A percentile compares a stretch with the other conserved stretches of the same genome.
These are phyloP conservation scores for Rhodotorula glutinis DNA, from an alignment of 1,284 basidiomycete genomes.

Conservation along the genomic window DNA sequence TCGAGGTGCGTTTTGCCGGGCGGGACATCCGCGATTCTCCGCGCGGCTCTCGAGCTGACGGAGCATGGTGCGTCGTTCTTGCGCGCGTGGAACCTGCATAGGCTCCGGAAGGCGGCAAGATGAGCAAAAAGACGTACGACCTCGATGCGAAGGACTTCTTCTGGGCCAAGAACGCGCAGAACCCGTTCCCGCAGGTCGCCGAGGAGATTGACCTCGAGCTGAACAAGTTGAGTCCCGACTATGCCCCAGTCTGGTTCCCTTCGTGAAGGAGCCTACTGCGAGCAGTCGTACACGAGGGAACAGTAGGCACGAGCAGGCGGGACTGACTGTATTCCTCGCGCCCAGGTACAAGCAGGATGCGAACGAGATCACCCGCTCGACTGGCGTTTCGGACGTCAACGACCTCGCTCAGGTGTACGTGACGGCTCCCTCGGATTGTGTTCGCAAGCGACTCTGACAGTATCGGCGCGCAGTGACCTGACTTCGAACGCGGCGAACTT, in stretches of 20 bases:
- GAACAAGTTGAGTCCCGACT: slow-evolving; percentile 55
- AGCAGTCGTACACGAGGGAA: too few relatives aligned
- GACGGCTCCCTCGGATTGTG: neutral
- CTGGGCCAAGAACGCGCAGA: slow-evolving; percentile 94
- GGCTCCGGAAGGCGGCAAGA: slow-evolving; percentile 56
- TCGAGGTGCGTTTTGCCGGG: slow-evolving; percentile 53
- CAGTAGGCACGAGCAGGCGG: too few relatives aligned
- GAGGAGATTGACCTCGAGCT: slow-evolving; percentile 95
- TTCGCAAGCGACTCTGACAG: neutral
- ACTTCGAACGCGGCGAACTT: slow-evolving; percentile 90
- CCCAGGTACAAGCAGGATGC: slow-evolving; percentile 84
- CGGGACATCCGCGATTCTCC: too few relatives aligned
- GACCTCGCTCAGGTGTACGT: slow-evolving; percentile 88
- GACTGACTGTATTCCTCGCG: neutral
- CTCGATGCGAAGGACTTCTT: slow-evolving; percentile 98
- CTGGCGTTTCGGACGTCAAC: slow-evolving; percentile 91
- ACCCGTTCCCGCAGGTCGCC: slow-evolving; percentile 97
- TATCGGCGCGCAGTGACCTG: slow-evolving; percentile 63
- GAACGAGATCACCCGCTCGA: slow-evolving; percentile 92
- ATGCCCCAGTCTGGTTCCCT: too few relatives aligned
- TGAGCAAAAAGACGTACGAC: slow-evolving; percentile 86
- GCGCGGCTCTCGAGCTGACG: neutral
- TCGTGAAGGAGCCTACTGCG: neutral
- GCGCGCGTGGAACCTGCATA: slow-evolving; percentile 39
- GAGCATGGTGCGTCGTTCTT: neutral